Evolutionary conservation across 2,329 filamentous ascomycete genomes (phyloP), one percentile per base, ranked within the genome.

Genomic region (Ophiostoma triangulosporum): DNA sequence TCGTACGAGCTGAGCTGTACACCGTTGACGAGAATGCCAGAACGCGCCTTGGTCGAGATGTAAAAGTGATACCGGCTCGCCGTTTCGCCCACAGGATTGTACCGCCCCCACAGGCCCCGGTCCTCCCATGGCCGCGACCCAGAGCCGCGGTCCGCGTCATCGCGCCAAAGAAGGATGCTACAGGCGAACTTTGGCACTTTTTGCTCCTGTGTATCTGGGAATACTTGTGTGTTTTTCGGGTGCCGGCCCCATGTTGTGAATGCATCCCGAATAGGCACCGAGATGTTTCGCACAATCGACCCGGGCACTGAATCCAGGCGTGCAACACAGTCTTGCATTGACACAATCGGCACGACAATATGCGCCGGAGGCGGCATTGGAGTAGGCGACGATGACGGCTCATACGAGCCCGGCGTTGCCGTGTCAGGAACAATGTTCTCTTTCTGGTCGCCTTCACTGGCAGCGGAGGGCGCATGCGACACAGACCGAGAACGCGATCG

Each of bases 101-200:
- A 64, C 70, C 73, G 81, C 54, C 76, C 73, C 62, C 77, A 78
- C 51, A 76, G 76, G 33, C 71, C 71, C 51, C 73, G 62, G 22
- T 77, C 74, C 48, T 72, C 74, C 49, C 71, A 71, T 7, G 76
- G 73, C 54, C 87, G 83, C 55, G 83, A 83, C 11, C 78, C 78
- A 0, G 81, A 76, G 53, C 78, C 81, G 11, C 45, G 33, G 14
- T 86, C 83, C 56, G 83, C 81, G 15, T 77, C 78, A 0, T 81
- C 76, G 53, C 79, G 82, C 75, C 84, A 88, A 29, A 93, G 78
- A 32, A 88, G 73, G 35, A 96, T 71, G 61, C 86, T 84, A 60
- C 95, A 80, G 0, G 87, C 88, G 58, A 83, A 83, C 63, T 91
- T 91, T 1, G 90, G 88, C 33, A 97, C 80, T 15, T 82, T 83